Conservation (phyloP, 495 filamentous ascomycete genomes). For the Elaphomyces granulatus region DNA sequence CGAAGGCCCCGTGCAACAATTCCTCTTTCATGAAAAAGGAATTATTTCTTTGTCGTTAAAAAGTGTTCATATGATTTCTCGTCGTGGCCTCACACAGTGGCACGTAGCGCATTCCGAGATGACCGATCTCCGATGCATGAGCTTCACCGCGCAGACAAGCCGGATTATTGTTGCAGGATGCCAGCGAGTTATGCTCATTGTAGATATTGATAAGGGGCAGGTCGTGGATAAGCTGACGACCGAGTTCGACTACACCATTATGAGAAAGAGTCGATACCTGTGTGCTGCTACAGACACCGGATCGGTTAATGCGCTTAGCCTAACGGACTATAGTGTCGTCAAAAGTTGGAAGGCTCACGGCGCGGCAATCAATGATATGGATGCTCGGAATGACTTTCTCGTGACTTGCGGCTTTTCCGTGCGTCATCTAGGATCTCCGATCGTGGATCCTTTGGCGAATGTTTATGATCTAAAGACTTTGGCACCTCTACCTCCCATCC, state of each 20-base stretch:
- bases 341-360: slow-evolving; percentile 82
- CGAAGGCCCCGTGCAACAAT: slow-evolving; percentile 62
- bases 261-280: slow-evolving; percentile 80
- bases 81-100: slow-evolving; percentile 74
- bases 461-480: slow-evolving; percentile 88
- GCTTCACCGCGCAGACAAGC: slow-evolving; percentile 72
- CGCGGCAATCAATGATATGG: slow-evolving; percentile 83
- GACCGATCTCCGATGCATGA: slow-evolving; percentile 80
- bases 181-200: slow-evolving; percentile 74
- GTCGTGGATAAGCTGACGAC: slow-evolving; percentile 61
- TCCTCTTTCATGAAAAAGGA: slow-evolving; percentile 75
- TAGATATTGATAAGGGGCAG: slow-evolving; percentile 77
- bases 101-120: slow-evolving; percentile 66
- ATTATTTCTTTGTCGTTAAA: slow-evolving; percentile 63
- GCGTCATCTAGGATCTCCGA: slow-evolving; percentile 45
- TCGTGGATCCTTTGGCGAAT: slow-evolving; percentile 81
- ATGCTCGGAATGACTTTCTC: slow-evolving; percentile 78
- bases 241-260: slow-evolving; percentile 66
- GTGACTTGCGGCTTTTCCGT: slow-evolving; percentile 90
- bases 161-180: slow-evolving; percentile 78
- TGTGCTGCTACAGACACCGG: slow-evolving; percentile 83
- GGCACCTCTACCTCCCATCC: slow-evolving; percentile 68
- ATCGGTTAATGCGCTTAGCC: slow-evolving; percentile 71
- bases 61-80: slow-evolving; percentile 71
- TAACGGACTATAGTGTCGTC: slow-evolving; percentile 55